These are phyloP conservation scores for Mycosphaerella sp. DNA, from an alignment of 2,329 filamentous ascomycete species.

Conservation along the genomic window DNA sequence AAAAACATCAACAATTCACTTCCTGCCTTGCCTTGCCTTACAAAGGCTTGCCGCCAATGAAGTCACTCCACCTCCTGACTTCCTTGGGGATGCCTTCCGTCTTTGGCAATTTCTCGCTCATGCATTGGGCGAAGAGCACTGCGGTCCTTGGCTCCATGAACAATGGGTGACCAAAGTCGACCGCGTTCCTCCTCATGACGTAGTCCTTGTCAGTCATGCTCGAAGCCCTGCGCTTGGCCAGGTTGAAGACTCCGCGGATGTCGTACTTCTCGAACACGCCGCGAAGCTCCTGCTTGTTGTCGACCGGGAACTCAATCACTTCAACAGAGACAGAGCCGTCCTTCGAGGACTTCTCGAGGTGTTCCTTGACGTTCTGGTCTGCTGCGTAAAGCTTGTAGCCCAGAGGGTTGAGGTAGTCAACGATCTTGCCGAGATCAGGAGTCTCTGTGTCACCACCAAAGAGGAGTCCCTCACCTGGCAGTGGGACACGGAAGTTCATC, in stretches of 20 bases:
- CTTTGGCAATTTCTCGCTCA: slow-evolving; percentile 91
- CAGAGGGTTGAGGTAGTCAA: slow-evolving; percentile 79
- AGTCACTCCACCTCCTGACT: slow-evolving; percentile 91
- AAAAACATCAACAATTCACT: background rate
- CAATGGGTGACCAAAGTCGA: slow-evolving; percentile 94
- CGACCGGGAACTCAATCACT: slow-evolving; percentile 92
- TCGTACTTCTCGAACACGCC: slow-evolving; percentile 97
- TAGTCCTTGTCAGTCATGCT: slow-evolving; percentile 89
- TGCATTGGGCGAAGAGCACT: slow-evolving; percentile 90
- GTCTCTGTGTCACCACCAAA: slow-evolving; percentile 78
- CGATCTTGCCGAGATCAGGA: slow-evolving; percentile 66
- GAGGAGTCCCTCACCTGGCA: slow-evolving; percentile 89
- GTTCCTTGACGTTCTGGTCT: slow-evolving; percentile 70
- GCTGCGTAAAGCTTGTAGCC: slow-evolving; percentile 94
- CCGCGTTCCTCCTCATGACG: slow-evolving; percentile 89
- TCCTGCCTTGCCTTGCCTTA: slow-evolving; percentile 32
- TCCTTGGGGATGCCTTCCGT: slow-evolving; percentile 79
- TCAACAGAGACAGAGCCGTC: slow-evolving; percentile 62
- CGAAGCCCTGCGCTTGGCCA: slow-evolving; percentile 76
- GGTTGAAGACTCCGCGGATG: slow-evolving; percentile 91
- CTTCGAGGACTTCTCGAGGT: slow-evolving; percentile 67
- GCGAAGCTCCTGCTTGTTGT: slow-evolving; percentile 88
- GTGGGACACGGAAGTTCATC: slow-evolving; percentile 98
- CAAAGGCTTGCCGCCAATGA: slow-evolving; percentile 78
- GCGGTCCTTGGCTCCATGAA: slow-evolving; percentile 99